Percentiles rank a stretch among this genome's conserved stretches.
Evolutionary conservation across 2,329 filamentous ascomycete genomes (phyloP).

Genomic region (Scedosporium dehoogii): DNA sequence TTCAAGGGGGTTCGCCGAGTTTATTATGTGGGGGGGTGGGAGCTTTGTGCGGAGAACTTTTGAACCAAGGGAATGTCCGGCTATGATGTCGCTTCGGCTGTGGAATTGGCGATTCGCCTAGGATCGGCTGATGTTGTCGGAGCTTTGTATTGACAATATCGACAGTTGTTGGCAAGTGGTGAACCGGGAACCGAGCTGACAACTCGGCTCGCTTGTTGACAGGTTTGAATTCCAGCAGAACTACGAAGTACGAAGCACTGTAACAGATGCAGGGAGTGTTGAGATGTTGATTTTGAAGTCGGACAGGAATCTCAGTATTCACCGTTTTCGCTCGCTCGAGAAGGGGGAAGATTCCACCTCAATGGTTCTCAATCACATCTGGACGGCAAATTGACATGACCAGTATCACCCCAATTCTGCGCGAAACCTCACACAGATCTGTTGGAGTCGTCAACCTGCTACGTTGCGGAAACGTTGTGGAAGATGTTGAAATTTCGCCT

Average conservation of each 20-base stretch:
- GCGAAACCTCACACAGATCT: no score
- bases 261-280: no score
- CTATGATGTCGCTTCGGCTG: neutral
- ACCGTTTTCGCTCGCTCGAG: no score
- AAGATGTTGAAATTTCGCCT: neutral
- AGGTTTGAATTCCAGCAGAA: neutral
- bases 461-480: neutral
- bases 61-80: no score
- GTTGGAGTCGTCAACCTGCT: no score
- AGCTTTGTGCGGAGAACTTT: neutral
- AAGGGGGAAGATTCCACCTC: no score
- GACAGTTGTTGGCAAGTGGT: neutral
- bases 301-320: no score
- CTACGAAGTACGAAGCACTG: neutral
- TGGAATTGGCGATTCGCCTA: neutral
- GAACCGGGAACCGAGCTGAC: no score
- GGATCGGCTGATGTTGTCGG: slow-evolving; percentile 3
- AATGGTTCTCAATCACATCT: no score
- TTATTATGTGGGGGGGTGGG: neutral
- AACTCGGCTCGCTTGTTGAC: neutral
- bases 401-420: no score
- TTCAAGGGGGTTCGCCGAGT: neutral
- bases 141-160: neutral
- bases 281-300: no score
- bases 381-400: no score